Evolutionary conservation across 2,329 filamentous ascomycete species (phyloP), one percentile per base, ranked within the genome.

Genomic region (Calonectria hawksworthii): DNA sequence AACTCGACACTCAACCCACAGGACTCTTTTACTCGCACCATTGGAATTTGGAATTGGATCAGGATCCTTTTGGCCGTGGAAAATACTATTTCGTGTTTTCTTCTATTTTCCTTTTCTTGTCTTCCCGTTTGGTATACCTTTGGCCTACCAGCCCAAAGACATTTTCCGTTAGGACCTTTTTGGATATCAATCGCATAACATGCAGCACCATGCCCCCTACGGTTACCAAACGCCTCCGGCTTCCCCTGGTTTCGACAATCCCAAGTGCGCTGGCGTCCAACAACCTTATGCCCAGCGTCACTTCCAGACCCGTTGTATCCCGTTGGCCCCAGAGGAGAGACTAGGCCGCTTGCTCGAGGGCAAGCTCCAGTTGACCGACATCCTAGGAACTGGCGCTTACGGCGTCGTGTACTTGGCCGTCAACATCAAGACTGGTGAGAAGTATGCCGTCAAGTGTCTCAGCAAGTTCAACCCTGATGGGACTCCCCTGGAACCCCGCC

Each of bases 381-480:
- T 99, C 80, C 91, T 99, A 76, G 97, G 97, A 78, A 95, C 96
- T 66, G 97, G 97, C 80, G 97, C 97, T 73, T 99, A 99, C 86
- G 97, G 97, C 78, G 96, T 98, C 52, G 97, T 99, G 32, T 99
- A 99, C 88, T 92, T 93, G 78, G 96, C 96, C 82, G 89, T 94
- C 86, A 96, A 97, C 87, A 92, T 96, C 83, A 93, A 93, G 84
- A 96, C 93, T 79, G 92, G 94, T 84, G 91, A 93, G 73, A 93
- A 92, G 78, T 99, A 98, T 89, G 97, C 97, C 77, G 96, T 99
- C 83, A 99, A 99, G 90, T 96, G 96, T 75, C 91, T 99, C 83
- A 97, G 95, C 93, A 99, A 98, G 87, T 90, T 93, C 86, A 97
- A 96, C 85, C 82, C 90, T 78, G 91, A 93, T 83, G 92, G 92